phyloP scores from a whole-genome alignment of 2,329 filamentous ascomycete genomes.

The Alternaria burnsii region DNA sequence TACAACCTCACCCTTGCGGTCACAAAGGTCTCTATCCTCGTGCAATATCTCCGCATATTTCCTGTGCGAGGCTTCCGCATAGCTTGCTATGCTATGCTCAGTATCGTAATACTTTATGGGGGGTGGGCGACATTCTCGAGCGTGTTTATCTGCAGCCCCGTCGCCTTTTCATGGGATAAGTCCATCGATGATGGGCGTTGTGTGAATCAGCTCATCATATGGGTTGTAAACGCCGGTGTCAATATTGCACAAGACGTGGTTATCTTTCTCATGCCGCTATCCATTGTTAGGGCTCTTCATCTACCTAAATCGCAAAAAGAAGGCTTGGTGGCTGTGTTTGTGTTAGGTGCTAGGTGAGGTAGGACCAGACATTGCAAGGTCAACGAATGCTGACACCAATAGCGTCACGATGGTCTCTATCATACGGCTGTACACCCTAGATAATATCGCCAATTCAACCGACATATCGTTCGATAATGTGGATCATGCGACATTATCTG shows the following conservation, averaged over 20 bases:
- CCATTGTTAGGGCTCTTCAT: slow-evolving; percentile 40
- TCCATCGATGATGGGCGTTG: slow-evolving; percentile 36
- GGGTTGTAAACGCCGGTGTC: slow-evolving; percentile 42
- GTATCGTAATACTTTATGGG: slow-evolving; percentile 35
- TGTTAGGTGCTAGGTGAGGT: slow-evolving; percentile 50
- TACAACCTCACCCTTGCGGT: slow-evolving; percentile 44
- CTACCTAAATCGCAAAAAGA: slow-evolving; percentile 48
- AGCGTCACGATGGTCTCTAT: slow-evolving; percentile 47
- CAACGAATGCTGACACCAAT: slow-evolving; percentile 12
- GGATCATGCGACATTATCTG: slow-evolving; percentile 42
- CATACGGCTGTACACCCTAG: slow-evolving; percentile 44
- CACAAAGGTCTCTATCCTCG: slow-evolving; percentile 45
- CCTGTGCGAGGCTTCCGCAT: slow-evolving; percentile 37
- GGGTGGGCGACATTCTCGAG: slow-evolving; percentile 44
- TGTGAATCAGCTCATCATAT: slow-evolving; percentile 40
- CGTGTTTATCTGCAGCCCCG: slow-evolving; percentile 45
- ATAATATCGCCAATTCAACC: slow-evolving; percentile 36
- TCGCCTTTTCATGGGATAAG: slow-evolving; percentile 46
- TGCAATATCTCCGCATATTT: slow-evolving; percentile 46
- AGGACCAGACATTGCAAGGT: neutral
- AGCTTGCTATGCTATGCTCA: slow-evolving; percentile 39
- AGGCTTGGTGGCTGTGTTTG: slow-evolving; percentile 49
- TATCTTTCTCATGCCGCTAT: slow-evolving; percentile 45
- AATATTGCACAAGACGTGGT: slow-evolving; percentile 47
- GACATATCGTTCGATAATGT: slow-evolving; percentile 47